Evolutionary conservation across 2,329 filamentous ascomycete genomes (phyloP), one percentile per base, ranked within the genome.

Genomic region (Myriosclerotinia curreyana): DNA sequence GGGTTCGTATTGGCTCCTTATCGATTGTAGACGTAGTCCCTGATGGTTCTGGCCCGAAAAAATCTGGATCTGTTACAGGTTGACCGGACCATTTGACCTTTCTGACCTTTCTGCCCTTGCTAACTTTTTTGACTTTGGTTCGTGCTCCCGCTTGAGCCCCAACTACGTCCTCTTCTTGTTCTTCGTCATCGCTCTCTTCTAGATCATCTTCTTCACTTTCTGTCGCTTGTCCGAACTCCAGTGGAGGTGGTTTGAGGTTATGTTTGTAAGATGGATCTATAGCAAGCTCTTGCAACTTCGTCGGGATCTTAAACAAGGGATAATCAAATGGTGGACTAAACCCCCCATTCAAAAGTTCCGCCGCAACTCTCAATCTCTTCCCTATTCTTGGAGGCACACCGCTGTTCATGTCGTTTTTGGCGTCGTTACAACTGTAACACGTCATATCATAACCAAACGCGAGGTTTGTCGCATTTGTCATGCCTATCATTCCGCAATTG

Each of bases 401-500:
- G 2, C 2, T 31, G 28, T 31, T 31, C 5, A 31, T 31, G 1
- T 22, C 20, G 8, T 53, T 1, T 11, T 28, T 15, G 15, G 22
- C 25, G n/a, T 48, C 25, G 22, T 15, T 12, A 2, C 4, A 15
- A 0, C 2, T 17, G 38, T 11, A 54, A 22, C 60, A 62, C 20
- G 22, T 8, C 50, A 62, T 44, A n/a, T 62, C 60, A n/a, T 62
- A 62, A 22, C 60, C 60, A 8, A 62, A 62, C 4, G 31, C 22
- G 1, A 62, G 51, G 38, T 46, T 42, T 14, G 14, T 36, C 12
- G 60, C 60, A 36, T 17, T 38, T 17, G 60, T 36, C 25, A 53
- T 20, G 8, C 38, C 38, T 1, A 54, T 36, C 38, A 62, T 5
- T 11, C 49, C 40, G 38, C 60, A 62, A 7, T 62, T 62, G 38